These are phyloP conservation scores for Naganishia cerealis DNA, from an alignment of 1,284 basidiomycete species.

Conservation along the genomic window DNA sequence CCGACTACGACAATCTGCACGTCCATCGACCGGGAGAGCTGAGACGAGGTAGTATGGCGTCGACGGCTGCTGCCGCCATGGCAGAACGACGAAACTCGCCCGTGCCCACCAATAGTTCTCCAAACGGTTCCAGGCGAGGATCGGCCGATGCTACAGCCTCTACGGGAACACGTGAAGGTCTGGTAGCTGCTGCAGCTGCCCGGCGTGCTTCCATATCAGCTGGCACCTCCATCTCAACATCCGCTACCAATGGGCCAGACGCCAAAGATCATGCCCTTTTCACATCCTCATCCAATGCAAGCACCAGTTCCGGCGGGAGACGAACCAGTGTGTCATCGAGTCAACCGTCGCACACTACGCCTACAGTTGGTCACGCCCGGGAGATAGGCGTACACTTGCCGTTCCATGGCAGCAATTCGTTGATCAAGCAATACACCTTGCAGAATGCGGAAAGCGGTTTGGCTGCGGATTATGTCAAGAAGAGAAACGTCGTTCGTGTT, in stretches of 20 bases:
- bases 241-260: conserved; percentile 26
- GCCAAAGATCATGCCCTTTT: conserved; percentile 49
- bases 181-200: conserved; percentile 41
- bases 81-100: conserved; percentile 21
- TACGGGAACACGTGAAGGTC: conserved; percentile 39
- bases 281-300: conserved; percentile 24
- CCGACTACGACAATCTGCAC: conserved; percentile 50
- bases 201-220: conserved; percentile 34
- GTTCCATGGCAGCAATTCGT: conserved; percentile 47
- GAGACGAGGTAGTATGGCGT: conserved; percentile 40
- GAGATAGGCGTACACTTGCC: conserved; percentile 48
- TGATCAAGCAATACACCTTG: conserved; percentile 70
- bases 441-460: conserved; percentile 89
- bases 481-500: conserved; percentile 91
- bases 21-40: conserved; percentile 52
- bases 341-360: conserved; percentile 20
- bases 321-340: conserved; percentile 17
- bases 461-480: conserved; percentile 91
- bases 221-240: conserved; percentile 15
- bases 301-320: conserved; percentile 9
- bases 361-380: conserved; percentile 9
- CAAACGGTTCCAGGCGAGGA: conserved; percentile 37
- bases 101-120: conserved; percentile 12
- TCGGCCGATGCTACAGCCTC: conserved; percentile 38
- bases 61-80: conserved; percentile 20